phyloP scores from a whole-genome alignment of 148 eudicot genomes.

The Gaultheria prostrata region DNA sequence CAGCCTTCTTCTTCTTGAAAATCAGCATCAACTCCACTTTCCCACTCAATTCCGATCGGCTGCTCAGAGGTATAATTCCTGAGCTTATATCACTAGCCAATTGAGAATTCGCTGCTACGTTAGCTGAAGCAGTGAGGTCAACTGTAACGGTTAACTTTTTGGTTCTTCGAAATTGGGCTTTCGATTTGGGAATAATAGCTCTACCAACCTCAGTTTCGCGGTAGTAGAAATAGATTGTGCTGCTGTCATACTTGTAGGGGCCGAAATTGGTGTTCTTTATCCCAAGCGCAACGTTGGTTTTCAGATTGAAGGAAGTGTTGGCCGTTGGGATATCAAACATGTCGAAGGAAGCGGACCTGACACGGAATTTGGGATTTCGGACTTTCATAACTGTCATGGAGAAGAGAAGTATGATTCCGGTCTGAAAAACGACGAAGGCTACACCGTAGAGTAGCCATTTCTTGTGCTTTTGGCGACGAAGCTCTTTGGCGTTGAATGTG shows the following conservation, averaged over 20 bases:
- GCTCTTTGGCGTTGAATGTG: background rate
- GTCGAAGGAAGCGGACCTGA: slow-evolving; percentile 9
- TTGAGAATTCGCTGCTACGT: background rate
- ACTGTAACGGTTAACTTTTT: slow-evolving; percentile 9
- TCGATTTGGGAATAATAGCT: background rate
- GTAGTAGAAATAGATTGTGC: slow-evolving; percentile 12
- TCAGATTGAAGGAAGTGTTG: slow-evolving; percentile 11
- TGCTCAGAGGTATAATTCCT: background rate
- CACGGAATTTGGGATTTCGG: slow-evolving; percentile 20
- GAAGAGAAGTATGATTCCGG: background rate
- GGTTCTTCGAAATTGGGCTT: background rate
- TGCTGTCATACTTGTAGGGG: background rate
- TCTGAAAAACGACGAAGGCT: slow-evolving; percentile 11
- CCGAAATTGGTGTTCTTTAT: slow-evolving; percentile 20
- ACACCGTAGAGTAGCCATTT: background rate
- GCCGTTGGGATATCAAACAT: background rate
- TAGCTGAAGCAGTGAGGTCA: background rate
- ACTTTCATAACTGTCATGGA: slow-evolving; percentile 18
- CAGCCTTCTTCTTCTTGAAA: background rate
- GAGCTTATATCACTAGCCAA: background rate
- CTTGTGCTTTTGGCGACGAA: slow-evolving; percentile 15
- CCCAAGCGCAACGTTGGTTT: slow-evolving; percentile 3
- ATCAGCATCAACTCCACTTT: background rate
- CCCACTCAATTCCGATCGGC: background rate
- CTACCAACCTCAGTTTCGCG: background rate